phyloP scores from a whole-genome alignment of 164 flowering plant species.

The Chimonanthus salicifolius region DNA sequence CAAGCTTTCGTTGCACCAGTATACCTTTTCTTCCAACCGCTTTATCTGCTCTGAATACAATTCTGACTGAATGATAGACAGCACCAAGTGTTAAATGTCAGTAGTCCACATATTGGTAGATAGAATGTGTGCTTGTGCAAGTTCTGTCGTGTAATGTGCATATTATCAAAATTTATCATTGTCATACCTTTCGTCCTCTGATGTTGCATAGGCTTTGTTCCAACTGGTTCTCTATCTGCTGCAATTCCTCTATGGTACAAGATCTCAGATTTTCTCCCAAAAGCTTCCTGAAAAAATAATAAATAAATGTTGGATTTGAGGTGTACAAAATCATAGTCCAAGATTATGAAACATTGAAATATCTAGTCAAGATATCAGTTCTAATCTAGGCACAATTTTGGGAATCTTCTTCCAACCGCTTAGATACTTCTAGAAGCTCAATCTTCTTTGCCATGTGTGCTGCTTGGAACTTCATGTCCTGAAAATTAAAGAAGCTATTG shows the following conservation, averaged over 20 bases:
- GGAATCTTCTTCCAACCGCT: constrained; percentile 28
- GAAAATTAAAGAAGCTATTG: background rate
- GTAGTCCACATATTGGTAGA: background rate
- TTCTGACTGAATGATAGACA: constrained; percentile 39
- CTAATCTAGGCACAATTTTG: background rate
- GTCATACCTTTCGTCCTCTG: constrained; percentile 52
- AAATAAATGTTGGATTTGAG: background rate
- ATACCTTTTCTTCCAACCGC: constrained; percentile 60
- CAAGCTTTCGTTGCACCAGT: background rate
- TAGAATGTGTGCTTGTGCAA: too few species aligned
- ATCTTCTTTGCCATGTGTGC: constrained; percentile 51
- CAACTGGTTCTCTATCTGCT: constrained; percentile 55
- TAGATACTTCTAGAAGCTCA: constrained; percentile 59
- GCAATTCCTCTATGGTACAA: constrained; percentile 61
- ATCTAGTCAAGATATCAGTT: background rate
- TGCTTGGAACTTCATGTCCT: background rate
- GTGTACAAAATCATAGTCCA: background rate
- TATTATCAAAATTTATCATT: too few species aligned
- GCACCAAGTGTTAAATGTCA: background rate
- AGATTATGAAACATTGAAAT: background rate
- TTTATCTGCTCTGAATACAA: constrained; percentile 55
- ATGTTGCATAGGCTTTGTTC: constrained; percentile 50
- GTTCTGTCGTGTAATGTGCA: too few species aligned
- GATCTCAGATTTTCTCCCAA: constrained; percentile 61
- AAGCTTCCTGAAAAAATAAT: constrained; percentile 42